Evolutionary conservation across 768 basidiomycete species (phyloP), one percentile per base, ranked within the genome.

Genomic region (Strobilomyces echinocephalus): DNA sequence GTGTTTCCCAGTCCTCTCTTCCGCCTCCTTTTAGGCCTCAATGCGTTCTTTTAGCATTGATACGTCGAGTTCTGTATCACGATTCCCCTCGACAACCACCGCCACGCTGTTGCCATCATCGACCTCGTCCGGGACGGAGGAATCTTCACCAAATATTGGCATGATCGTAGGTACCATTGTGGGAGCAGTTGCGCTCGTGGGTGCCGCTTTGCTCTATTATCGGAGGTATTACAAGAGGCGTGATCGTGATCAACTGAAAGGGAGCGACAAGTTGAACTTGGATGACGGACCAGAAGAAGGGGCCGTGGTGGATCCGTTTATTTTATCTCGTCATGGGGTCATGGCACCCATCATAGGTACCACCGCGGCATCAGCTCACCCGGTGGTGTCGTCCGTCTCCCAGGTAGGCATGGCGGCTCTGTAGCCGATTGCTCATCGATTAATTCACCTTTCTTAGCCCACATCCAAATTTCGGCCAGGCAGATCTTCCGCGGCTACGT

Each of bases 81-180:
- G 39, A 15, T 33, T 35, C 16, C 1, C 31, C 12, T 14, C 41
- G 2, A 8, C 33, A n/a, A 11, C 11, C 2, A 16, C 49, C 30
- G 6, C 30, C 30, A 30, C 30, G 9, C 30, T 30, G 30, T 30
- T 30, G 30, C 9, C 49, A 21, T 46, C 30, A 14, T 12, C 58
- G 11, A 12, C 49, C 2, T 8, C 28, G 5, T 20, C 36, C 12
- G 33, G 16, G 24, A 16, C 34, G 8, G 31, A 3, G 10, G 21
- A 40, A 9, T 30, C 48, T 2, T 42, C 49, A 8, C 11, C 31
- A 35, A 8, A 44, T 38, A 26, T 34, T 8, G 45, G 53, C 0
- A 49, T 39, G 16, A 59, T 59, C 12, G 30, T 52, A 1, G 58
- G 61, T 21, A 58, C 52, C 15, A 16, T 26, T 1, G 34, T 61